phyloP scores from a whole-genome alignment of 805 yeast genomes.

The Saturnispora ahearnii region DNA sequence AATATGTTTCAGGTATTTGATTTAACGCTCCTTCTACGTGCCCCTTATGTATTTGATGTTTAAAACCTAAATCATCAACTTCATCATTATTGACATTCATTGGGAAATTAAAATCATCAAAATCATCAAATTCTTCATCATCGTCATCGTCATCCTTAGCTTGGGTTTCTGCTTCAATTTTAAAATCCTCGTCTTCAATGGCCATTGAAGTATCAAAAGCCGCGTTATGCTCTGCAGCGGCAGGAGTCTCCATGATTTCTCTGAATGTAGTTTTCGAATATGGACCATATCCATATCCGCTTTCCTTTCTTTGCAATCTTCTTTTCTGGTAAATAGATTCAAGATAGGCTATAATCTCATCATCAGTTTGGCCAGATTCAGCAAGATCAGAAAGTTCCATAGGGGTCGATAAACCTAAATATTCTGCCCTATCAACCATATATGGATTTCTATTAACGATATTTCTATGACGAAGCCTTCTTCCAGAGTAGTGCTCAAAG shows the following conservation, averaged over 20 bases:
- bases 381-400: slow-evolving; percentile 23
- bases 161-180: neutral
- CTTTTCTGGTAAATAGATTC: slow-evolving; percentile 20
- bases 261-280: slow-evolving; percentile 20
- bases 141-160: slow-evolving; percentile 2
- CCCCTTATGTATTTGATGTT: too few relatives aligned
- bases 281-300: slow-evolving; percentile 25
- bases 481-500: neutral
- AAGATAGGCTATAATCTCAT: slow-evolving; percentile 21
- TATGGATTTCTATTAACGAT: slow-evolving; percentile 22
- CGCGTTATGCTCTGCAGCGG: neutral
- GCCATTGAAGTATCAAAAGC: neutral
- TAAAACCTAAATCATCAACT: too few relatives aligned
- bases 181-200: slow-evolving; percentile 7
- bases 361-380: slow-evolving; percentile 23
- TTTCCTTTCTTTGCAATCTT: slow-evolving; percentile 19
- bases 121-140: slow-evolving; percentile 7
- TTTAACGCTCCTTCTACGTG: neutral
- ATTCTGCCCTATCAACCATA: slow-evolving; percentile 28
- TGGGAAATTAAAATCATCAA: neutral
- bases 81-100: too few relatives aligned
- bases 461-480: slow-evolving; percentile 11
- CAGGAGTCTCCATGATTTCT: slow-evolving; percentile 14
- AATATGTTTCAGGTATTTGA: too few relatives aligned
- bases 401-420: slow-evolving; percentile 25